Conservation (phyloP, 208 protist species). For the Wallacemonas rigidus region DNA sequence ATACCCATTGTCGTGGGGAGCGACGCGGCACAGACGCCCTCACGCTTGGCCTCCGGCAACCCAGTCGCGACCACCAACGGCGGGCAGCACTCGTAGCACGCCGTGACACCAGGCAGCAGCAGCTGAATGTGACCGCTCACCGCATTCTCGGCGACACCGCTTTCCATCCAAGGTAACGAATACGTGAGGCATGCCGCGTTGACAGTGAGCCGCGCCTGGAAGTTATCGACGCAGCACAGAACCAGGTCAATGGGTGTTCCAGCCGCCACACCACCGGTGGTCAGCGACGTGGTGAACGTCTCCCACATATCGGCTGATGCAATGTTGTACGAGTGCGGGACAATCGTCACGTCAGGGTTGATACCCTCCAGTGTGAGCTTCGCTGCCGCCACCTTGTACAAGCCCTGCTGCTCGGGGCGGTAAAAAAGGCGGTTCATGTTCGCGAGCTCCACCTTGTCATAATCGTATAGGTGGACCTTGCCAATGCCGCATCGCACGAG, state of each 20-base stretch:
- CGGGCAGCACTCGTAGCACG: constrained; percentile 93
- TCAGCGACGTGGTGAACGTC: constrained; percentile 78
- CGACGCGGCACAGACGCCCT: constrained; percentile 97
- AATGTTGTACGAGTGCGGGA: constrained; percentile 93
- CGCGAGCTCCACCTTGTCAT: constrained; percentile 97
- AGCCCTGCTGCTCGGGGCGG: constrained; percentile 93
- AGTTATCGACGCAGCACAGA: constrained; percentile 97
- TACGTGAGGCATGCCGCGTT: constrained; percentile 94
- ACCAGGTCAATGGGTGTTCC: constrained; percentile 86
- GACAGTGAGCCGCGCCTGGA: constrained; percentile 95
- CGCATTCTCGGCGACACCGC: constrained; percentile 96
- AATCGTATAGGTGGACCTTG: constrained; percentile 98
- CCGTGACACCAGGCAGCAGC: constrained; percentile 90
- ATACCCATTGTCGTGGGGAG: constrained; percentile 98
- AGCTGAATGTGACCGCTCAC: constrained; percentile 98
- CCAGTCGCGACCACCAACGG: constrained; percentile 93
- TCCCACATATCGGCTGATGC: constrained; percentile 92
- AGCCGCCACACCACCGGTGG: constrained; percentile 43
- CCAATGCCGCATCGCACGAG: constrained; percentile 97
- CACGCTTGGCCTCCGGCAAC: constrained; percentile 92
- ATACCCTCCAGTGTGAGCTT: constrained; percentile 86
- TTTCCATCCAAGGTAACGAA: constrained; percentile 94
- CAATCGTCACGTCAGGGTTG: constrained; percentile 96
- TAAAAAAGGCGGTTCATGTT: constrained; percentile 99
- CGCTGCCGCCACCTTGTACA: constrained; percentile 94